Evolutionary conservation across 306 rosid genomes (phyloP).

Genomic region (Quercus agrifolia): DNA sequence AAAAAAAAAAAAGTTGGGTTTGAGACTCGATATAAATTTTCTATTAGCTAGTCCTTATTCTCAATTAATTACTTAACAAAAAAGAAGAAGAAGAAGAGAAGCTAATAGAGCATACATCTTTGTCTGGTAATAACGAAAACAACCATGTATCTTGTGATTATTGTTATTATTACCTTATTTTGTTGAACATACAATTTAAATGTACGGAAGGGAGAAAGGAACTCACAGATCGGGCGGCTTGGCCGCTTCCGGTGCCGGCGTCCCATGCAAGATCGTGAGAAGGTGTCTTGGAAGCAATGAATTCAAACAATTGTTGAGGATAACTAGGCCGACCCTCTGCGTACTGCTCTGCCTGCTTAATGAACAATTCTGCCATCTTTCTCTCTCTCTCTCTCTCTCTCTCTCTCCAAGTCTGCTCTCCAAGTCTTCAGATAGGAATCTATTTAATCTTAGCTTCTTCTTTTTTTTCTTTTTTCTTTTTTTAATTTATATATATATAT

Average conservation of each 20-base stretch:
- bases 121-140: no score
- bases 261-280: constrained; percentile 72
- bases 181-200: neutral
- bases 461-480: neutral
- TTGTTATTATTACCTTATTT: no score
- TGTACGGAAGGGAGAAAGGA: neutral
- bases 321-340: constrained; percentile 57
- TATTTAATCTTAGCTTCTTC: neutral
- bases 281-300: constrained; percentile 67
- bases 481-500: no score
- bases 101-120: no score
- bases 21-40: no score
- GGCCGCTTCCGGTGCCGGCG: constrained; percentile 85
- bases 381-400: neutral
- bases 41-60: no score
- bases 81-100: no score
- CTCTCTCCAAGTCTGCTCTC: neutral
- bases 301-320: constrained; percentile 53
- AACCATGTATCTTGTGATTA: no score
- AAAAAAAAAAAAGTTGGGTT: no score
- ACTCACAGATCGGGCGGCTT: constrained; percentile 68
- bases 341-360: constrained; percentile 61
- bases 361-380: constrained; percentile 38
- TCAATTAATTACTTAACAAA: no score
- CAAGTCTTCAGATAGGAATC: neutral